Evolutionary conservation across 495 filamentous ascomycete species (phyloP), one percentile per base, ranked within the genome.

Genomic region (Thermothielavioides terrestris): DNA sequence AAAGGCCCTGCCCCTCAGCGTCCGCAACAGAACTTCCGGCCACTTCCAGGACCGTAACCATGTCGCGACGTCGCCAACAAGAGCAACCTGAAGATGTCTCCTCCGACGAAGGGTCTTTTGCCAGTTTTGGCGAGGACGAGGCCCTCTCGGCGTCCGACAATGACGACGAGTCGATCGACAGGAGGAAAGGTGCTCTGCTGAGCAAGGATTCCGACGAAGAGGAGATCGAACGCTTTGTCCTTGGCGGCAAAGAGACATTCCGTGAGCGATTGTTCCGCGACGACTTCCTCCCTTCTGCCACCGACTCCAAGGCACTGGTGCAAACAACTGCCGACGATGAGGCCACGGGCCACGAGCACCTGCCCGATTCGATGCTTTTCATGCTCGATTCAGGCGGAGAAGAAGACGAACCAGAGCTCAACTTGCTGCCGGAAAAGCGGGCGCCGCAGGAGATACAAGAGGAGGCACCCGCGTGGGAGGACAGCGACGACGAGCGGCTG

Each of bases 401-500:
- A 8, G 56, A 59, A 2, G 68, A 68, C 20, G 49, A 63, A 22
- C 68, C 62, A 4, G 58, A 74, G n/a, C 56, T 35, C 25, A 30
- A 32, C 6, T 3, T 42, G 15, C 39, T 9, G 12, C n/a, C n/a
- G 32, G 27, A n/a, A 11, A 26, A 20, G 38, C 46, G 35, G 18
- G 15, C 32, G 1, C 18, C 21, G 11, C 39, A 42, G 41, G 42
- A 46, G 10, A 12, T 21, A 12, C 60, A 63, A 21, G 62, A 68
- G 10, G 65, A 65, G 1, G 57, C 64, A 47, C 69, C 86, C 10
- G 84, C 86, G 12, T 98, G 92, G 92, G 80, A 88, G 55, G 92
- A 98, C 68, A 95, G 89, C 66, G 92, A 97, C 57, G 92, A 98
- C 58, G 92, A 98, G 61, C 79, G 84, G 32, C 70, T 95, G 42